Percentiles rank a stretch among this genome's conserved stretches.
These are phyloP conservation scores for Aspergillus avenaceus DNA, from an alignment of 495 filamentous ascomycete genomes.

Conservation along the genomic window DNA sequence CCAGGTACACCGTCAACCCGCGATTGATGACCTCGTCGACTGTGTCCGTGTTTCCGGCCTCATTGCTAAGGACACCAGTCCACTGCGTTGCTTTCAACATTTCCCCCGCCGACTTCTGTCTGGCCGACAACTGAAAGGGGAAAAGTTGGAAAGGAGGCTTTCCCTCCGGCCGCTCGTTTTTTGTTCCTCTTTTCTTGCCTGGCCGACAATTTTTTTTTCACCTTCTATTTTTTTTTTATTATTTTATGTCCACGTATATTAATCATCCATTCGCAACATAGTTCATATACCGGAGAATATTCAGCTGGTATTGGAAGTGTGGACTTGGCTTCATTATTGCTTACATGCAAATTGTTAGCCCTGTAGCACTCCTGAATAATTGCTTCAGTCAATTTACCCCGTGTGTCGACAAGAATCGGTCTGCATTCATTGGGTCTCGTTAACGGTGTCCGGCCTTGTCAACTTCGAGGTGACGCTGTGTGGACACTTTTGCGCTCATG, in stretches of 20 bases:
- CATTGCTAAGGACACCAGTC: slow-evolving; percentile 26
- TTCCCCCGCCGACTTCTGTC: slow-evolving; percentile 19
- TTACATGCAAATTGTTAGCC: slow-evolving; percentile 12
- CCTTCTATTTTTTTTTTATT: slow-evolving; percentile 3
- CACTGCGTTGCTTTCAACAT: slow-evolving; percentile 28
- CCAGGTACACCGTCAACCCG: slow-evolving; percentile 9
- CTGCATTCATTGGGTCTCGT: slow-evolving; percentile 21
- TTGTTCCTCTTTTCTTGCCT: slow-evolving; percentile 21
- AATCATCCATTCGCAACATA: background rate
- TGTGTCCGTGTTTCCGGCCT: slow-evolving; percentile 12
- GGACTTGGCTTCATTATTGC: slow-evolving; percentile 4
- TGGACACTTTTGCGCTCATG: slow-evolving; percentile 43
- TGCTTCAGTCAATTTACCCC: slow-evolving; percentile 4
- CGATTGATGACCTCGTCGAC: slow-evolving; percentile 26
- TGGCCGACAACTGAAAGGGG: slow-evolving; percentile 28
- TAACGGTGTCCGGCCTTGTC: slow-evolving; percentile 14
- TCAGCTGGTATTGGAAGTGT: background rate
- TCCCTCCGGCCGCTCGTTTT: slow-evolving; percentile 49
- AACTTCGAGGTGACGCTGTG: slow-evolving; percentile 23
- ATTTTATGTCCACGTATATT: background rate
- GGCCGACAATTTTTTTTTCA: slow-evolving; percentile 6
- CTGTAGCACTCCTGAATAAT: slow-evolving; percentile 2
- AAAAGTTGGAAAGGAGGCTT: slow-evolving; percentile 43
- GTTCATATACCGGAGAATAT: background rate
- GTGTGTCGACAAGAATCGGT: slow-evolving; percentile 11